Evolutionary conservation across 306 rosid genomes (phyloP), one percentile per base, ranked within the genome.

Genomic region (Cyclanthera cordifolia): DNA sequence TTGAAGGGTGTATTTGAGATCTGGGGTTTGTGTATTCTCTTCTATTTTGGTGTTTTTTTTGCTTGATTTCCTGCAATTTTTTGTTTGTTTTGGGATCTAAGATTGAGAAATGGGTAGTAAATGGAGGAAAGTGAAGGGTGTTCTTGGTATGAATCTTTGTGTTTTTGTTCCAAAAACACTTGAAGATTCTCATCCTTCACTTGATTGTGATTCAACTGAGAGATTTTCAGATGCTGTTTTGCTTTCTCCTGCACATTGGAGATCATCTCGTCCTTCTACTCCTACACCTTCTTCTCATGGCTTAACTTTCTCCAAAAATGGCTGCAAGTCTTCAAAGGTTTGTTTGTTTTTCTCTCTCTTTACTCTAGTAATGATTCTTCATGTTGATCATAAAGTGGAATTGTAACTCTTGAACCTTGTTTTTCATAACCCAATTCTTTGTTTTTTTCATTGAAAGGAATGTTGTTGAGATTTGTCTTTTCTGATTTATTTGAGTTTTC

Each of bases 61-160:
- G 48, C 32, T 21, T 17, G 23, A 57, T 69, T 43, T 43, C 7
- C 24, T 32, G 34, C 67, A 56, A n/a, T n/a, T n/a, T n/a, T 61
- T 49, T 23, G 75, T 50, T 66, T 28, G 55, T 70, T 55, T 55
- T 79, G 82, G 79, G 83, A 77, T 77, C 78, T 73, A 65, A 21
- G 58, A 70, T 58, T 13, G 57, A 43, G 34, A 75, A 80, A 92
- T 93, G 99, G 96, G 86, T 69, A 89, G 96, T 78, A 93, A 87
- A 80, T 90, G 99, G 99, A 89, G 85, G 90, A 93, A 93, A 74
- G 87, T 89, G 14, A 90, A 88, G 88, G 57, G 86, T 15, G 96
- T 95, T 16, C 77, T 92, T 64, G 98, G 98, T 41, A 66, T 80
- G 32, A 93, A 89, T 79, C 88, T 87, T 0, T 93, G 99, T 84